These are phyloP conservation scores for Fagopyrum tataricum DNA, from an alignment of 148 eudicot species.

Conservation along the genomic window DNA sequence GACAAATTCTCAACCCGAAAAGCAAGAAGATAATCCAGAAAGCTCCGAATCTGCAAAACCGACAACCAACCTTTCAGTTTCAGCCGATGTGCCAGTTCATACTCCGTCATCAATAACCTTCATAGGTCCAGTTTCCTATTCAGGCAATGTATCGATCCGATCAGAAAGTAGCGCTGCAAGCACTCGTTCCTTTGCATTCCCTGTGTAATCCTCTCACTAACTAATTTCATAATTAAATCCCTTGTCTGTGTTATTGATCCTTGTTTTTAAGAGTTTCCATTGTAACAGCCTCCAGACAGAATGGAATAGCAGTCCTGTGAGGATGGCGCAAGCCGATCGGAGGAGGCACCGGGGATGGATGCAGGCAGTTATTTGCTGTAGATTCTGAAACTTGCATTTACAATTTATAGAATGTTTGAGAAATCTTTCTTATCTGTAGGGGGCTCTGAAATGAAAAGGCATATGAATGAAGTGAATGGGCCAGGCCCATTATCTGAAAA, in stretches of 20 bases:
- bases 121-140: slow-evolving; percentile 38
- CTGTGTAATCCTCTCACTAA: slow-evolving; percentile 43
- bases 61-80: not conserved
- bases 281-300: slow-evolving; percentile 63
- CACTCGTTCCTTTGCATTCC: slow-evolving; percentile 91
- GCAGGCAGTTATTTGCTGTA: slow-evolving; percentile 73
- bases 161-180: slow-evolving; percentile 91
- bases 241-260: too few species aligned
- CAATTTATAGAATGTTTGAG: not conserved
- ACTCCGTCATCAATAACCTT: slow-evolving; percentile 36
- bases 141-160: slow-evolving; percentile 70
- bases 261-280: not conserved
- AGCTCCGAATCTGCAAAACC: slow-evolving; percentile 24
- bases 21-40: slow-evolving; percentile 20
- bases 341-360: slow-evolving; percentile 62
- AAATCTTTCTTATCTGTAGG: not conserved
- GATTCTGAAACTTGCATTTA: slow-evolving; percentile 33
- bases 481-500: too few species aligned
- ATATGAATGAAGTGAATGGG: too few species aligned
- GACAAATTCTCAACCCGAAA: slow-evolving; percentile 5
- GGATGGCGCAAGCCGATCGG: slow-evolving; percentile 84
- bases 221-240: too few species aligned
- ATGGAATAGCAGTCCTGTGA: slow-evolving; percentile 90
- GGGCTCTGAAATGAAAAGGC: not conserved
- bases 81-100: slow-evolving; percentile 10